Base-by-base conservation (phyloP, 1,284 basidiomycete species). In the Malassezia sp. region DNA sequence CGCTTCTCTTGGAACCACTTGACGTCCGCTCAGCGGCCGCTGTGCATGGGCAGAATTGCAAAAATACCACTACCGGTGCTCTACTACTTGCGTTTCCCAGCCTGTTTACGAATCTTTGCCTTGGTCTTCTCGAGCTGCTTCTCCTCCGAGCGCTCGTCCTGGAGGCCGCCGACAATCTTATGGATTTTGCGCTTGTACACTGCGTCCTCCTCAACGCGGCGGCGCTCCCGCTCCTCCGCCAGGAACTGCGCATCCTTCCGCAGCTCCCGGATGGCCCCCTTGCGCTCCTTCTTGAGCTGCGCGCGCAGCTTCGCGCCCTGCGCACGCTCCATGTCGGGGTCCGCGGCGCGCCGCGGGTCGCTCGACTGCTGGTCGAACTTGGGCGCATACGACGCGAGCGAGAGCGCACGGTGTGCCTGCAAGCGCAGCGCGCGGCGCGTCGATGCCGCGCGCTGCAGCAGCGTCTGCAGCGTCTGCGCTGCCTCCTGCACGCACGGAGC, bases 361-460 rank as follows among this genome's bases (percentile, higher is more conserved):
- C 80, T 83, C 30, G 80, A 78, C 31, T 60, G 54, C 32, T 79
- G 76, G 65, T 93, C 90, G 72, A 99, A 97, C 70, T 89, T 90
- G 66, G 93, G 93, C 21, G 88, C 78, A 69, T 86, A 89, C 1
- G 87, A 80, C 4, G 87, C 80, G 60, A 99, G 93, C 6, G 93
- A 86, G 42, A 97, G 89, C 2, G 90, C 87, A 68, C 91, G 93
- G 76, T 97, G 93, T 2, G 84, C 78, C 74, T 99, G 93, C 23
- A 97, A 76, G 10, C 76, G 75, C 29, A 99, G 79, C 0, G 90
- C 87, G 42, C 75, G 77, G 28, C 91, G 83, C 1, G 79, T 75
- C 64, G 81, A 77, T 4, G 71, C 73, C 0, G 87, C 75, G 63
- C 90, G 83, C 56, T 80, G 82, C 49, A 74, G 20, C 82, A 78